A percentile compares a stretch with the other conserved stretches of the same genome.
These are phyloP conservation scores for Fusarium sp. DNA, from an alignment of 2,329 filamentous ascomycete species.

Conservation along the genomic window DNA sequence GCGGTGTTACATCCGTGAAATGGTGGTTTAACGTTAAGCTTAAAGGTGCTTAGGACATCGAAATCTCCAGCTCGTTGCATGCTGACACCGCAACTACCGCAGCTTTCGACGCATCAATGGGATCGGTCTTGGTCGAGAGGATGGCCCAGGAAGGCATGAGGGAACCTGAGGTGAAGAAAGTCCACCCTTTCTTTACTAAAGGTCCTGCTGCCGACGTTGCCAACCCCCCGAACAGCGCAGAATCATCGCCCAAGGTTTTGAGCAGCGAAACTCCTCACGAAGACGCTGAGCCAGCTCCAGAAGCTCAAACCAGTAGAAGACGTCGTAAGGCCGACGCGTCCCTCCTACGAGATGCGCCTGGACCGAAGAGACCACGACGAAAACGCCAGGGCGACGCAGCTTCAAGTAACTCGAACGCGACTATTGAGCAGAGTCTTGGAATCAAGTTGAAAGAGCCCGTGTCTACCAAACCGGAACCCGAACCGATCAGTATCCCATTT, in stretches of 20 bases:
- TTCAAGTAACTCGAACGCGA: constrained; percentile 12
- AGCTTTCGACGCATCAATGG: constrained; percentile 50
- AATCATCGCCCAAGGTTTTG: neutral
- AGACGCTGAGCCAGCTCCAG: constrained; percentile 14
- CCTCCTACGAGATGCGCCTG: constrained; percentile 30
- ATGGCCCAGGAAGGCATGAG: constrained; percentile 56
- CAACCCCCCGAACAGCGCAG: neutral
- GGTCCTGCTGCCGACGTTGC: constrained; percentile 18
- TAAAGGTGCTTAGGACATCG: constrained; percentile 14
- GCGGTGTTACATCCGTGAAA: constrained; percentile 2
- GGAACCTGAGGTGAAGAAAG: constrained; percentile 53
- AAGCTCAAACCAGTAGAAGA: constrained; percentile 51
- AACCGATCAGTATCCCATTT: constrained; percentile 26
- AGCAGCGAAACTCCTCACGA: neutral
- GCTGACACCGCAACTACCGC: neutral
- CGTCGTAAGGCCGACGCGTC: constrained; percentile 52
- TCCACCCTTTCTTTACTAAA: constrained; percentile 65
- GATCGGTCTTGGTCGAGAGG: constrained; percentile 51
- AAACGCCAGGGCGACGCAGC: constrained; percentile 32
- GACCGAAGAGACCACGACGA: constrained; percentile 42
- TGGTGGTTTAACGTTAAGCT: constrained; percentile 29
- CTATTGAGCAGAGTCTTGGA: constrained; percentile 18
- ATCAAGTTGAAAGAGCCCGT: neutral
- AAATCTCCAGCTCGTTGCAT: neutral
- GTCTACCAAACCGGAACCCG: constrained; percentile 8